Evolutionary conservation across 2,329 filamentous ascomycete species (phyloP).

Genomic region (Fusarium bulbicola): DNA sequence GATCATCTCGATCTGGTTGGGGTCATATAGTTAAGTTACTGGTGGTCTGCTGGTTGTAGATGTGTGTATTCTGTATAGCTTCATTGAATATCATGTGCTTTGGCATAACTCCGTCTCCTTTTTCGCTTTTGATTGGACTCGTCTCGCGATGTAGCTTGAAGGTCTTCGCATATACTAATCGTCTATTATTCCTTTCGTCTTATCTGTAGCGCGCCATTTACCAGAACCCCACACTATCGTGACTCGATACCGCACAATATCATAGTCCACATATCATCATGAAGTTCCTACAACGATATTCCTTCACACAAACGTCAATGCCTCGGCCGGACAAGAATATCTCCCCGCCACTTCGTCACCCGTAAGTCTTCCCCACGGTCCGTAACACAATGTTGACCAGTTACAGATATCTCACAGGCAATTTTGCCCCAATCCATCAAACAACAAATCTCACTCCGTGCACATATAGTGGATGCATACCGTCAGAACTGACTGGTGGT

Average conservation of each 20-base stretch:
- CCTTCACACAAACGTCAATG: neutral
- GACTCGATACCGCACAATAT: too few relatives aligned
- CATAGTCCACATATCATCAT: neutral
- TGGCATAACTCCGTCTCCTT: too few relatives aligned
- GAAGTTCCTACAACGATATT: neutral
- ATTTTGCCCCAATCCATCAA: slow-evolving; percentile 72
- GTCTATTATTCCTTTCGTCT: neutral
- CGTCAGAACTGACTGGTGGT: slow-evolving; percentile 71
- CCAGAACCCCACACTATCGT: neutral
- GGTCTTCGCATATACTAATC: neutral
- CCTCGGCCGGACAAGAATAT: neutral
- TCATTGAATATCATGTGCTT: neutral
- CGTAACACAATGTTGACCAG: slow-evolving; percentile 24
- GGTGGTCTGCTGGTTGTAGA: neutral
- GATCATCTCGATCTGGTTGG: neutral
- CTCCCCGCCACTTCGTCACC: slow-evolving; percentile 2
- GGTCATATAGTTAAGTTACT: neutral
- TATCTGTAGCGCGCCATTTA: fast-evolving
- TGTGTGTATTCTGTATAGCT: neutral
- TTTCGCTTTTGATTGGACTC: neutral
- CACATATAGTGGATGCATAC: slow-evolving; percentile 65
- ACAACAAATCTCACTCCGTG: slow-evolving; percentile 66
- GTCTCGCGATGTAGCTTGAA: neutral
- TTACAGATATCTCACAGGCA: slow-evolving; percentile 68
- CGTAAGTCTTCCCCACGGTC: slow-evolving; percentile 6